Evolutionary conservation across 768 basidiomycete species (phyloP).

Genomic region (Melanogaster broomeanus): DNA sequence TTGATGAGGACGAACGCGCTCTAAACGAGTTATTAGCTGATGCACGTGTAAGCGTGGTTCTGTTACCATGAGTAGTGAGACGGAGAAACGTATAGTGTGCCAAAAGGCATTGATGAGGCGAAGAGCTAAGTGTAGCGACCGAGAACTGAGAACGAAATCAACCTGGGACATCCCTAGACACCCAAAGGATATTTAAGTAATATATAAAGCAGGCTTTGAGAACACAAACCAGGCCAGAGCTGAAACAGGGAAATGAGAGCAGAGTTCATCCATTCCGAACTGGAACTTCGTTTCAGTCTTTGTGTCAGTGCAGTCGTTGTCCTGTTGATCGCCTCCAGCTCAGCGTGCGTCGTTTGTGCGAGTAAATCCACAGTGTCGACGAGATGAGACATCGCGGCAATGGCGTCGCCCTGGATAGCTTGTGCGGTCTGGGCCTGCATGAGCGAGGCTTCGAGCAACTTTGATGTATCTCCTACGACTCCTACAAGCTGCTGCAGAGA

Average conservation of each 20-base stretch:
- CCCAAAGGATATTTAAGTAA: neutral
- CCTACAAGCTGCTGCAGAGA: conserved; percentile 19
- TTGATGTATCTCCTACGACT: conserved; percentile 22
- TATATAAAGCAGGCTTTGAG: neutral
- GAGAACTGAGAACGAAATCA: conserved; percentile 24
- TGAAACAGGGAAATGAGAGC: conserved; percentile 11
- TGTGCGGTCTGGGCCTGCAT: conserved; percentile 34
- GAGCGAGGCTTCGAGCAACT: conserved; percentile 33
- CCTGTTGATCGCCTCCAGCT: conserved; percentile 49
- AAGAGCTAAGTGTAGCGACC: conserved; percentile 25
- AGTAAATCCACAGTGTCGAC: conserved; percentile 38
- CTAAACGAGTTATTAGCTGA: conserved; percentile 24
- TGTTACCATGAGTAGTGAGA: conserved; percentile 47
- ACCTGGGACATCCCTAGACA: conserved; percentile 11
- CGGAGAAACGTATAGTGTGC: conserved; percentile 30
- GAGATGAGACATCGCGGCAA: conserved; percentile 38
- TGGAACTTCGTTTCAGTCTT: conserved; percentile 21
- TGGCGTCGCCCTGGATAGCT: conserved; percentile 38
- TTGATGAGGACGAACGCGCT: conserved; percentile 38
- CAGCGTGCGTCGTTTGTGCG: conserved; percentile 39
- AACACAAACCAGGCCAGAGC: conserved; percentile 25
- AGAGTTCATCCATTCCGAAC: conserved; percentile 24
- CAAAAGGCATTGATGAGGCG: conserved; percentile 29
- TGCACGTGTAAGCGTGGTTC: neutral
- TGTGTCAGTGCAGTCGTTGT: conserved; percentile 37